These are phyloP conservation scores for Scytalidium lignicola DNA, from an alignment of 2,329 filamentous ascomycete species.

Conservation along the genomic window DNA sequence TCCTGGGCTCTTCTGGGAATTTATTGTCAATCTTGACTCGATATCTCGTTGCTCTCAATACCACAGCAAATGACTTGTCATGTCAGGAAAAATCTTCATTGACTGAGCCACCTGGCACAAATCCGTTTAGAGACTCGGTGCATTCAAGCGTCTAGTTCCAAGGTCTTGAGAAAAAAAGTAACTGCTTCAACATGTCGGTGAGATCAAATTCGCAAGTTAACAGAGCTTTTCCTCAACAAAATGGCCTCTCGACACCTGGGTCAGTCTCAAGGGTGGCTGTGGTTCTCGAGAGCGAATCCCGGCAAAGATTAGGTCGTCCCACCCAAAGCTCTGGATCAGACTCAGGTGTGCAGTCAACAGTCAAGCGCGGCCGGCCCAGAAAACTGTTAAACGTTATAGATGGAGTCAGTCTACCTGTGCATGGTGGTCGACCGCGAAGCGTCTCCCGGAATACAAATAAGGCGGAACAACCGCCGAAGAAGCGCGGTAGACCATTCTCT, in stretches of 20 bases:
- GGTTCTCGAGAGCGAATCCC: not conserved
- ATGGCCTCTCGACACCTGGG: not conserved
- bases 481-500: not conserved
- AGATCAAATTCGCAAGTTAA: not conserved
- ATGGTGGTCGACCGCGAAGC: not conserved
- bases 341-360: not conserved
- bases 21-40: too few relatives aligned
- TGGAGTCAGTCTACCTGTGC: not conserved
- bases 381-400: not conserved
- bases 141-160: too few relatives aligned
- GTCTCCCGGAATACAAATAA: not conserved
- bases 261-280: not conserved
- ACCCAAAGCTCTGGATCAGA: not conserved
- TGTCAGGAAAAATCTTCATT: too few relatives aligned
- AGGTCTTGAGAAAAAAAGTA: too few relatives aligned
- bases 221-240: not conserved
- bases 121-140: too few relatives aligned
- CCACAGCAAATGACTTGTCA: too few relatives aligned
- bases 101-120: too few relatives aligned
- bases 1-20: too few relatives aligned
- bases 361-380: not conserved
- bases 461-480: not conserved
- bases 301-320: not conserved
- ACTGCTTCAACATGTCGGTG: not conserved
- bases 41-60: too few relatives aligned